Conservation (phyloP, 2,329 filamentous ascomycete genomes). For the Calonectria hongkongensis region DNA sequence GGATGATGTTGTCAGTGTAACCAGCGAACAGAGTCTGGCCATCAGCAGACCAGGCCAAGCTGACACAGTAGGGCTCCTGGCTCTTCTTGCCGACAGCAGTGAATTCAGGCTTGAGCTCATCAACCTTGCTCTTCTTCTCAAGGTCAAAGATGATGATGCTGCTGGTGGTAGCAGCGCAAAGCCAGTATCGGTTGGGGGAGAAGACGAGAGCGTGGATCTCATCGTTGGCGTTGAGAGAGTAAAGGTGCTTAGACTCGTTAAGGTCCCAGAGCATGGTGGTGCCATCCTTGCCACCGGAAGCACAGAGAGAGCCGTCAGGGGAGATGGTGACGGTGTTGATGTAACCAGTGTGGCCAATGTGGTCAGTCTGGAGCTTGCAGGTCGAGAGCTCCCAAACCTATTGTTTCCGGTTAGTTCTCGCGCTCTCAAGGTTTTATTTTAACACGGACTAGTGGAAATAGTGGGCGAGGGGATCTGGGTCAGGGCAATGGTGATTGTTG, state of each 20-base stretch:
- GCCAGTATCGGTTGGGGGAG: conserved; percentile 99
- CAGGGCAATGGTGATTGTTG: conserved; percentile 91
- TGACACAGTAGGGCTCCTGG: conserved; percentile 98
- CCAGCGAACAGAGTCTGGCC: conserved; percentile 99
- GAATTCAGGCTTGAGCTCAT: conserved; percentile 99
- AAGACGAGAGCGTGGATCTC: conserved; percentile 99
- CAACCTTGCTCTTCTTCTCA: conserved; percentile 99
- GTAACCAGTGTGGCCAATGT: conserved; percentile 99
- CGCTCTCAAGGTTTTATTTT: not conserved
- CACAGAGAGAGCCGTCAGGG: conserved; percentile 98
- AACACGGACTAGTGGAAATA: conserved; percentile 12
- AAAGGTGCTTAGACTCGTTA: conserved; percentile 99
- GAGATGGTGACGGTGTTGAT: conserved; percentile 99
- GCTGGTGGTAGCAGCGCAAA: conserved; percentile 97
- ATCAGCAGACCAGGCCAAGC: conserved; percentile 97
- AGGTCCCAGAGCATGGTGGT: conserved; percentile 99
- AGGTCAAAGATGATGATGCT: conserved; percentile 99
- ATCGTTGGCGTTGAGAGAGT: conserved; percentile 99
- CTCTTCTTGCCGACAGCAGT: conserved; percentile 98
- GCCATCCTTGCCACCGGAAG: conserved; percentile 99
- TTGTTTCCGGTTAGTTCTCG: conserved; percentile 38
- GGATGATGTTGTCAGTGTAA: conserved; percentile 99
- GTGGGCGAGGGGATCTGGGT: conserved; percentile 64
- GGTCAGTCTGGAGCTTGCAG: conserved; percentile 99
- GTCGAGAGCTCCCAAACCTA: conserved; percentile 99